Evolutionary conservation across 163 green algal species (phyloP).

Genomic region (Coccomyxa subellipsoidea): DNA sequence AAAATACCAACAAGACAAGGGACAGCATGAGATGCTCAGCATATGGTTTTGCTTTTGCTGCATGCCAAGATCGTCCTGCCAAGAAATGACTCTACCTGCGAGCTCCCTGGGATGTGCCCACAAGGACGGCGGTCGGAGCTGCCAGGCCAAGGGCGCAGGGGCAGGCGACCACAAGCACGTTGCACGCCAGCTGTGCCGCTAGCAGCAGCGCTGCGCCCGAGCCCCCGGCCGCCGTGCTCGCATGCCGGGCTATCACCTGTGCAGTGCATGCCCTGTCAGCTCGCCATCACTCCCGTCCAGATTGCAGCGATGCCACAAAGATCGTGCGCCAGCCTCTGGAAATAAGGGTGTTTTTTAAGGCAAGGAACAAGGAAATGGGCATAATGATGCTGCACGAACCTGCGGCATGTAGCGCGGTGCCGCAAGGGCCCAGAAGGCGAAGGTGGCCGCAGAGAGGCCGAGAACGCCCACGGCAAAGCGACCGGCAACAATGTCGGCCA

Average conservation of each 20-base stretch:
- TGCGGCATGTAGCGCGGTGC: slow-evolving; percentile 78
- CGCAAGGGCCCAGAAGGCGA: slow-evolving; percentile 77
- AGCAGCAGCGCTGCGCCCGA: slow-evolving; percentile 57
- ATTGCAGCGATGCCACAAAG: too few relatives aligned
- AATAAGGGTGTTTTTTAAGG: too few relatives aligned
- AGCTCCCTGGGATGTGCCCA: slow-evolving; percentile 62
- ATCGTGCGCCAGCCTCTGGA: too few relatives aligned
- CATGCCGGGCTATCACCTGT: slow-evolving; percentile 25
- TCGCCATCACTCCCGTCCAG: too few relatives aligned
- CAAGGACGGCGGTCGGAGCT: slow-evolving; percentile 86
- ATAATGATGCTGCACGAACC: too few relatives aligned
- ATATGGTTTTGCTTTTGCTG: too few relatives aligned
- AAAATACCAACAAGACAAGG: too few relatives aligned
- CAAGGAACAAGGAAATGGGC: too few relatives aligned
- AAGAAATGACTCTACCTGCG: slow-evolving; percentile 14
- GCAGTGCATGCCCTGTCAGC: background rate
- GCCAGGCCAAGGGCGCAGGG: slow-evolving; percentile 92
- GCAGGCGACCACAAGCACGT: slow-evolving; percentile 92
- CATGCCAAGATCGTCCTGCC: too few relatives aligned
- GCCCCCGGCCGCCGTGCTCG: background rate
- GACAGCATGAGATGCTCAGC: too few relatives aligned
- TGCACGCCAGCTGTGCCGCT: slow-evolving; percentile 85
- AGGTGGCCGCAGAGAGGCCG: slow-evolving; percentile 72
- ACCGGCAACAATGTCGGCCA: slow-evolving; percentile 69
- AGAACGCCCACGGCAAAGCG: slow-evolving; percentile 92